Evolutionary conservation across 2,329 filamentous ascomycete genomes (phyloP), one percentile per base, ranked within the genome.

Genomic region (Ascochyta viciae-villosae): DNA sequence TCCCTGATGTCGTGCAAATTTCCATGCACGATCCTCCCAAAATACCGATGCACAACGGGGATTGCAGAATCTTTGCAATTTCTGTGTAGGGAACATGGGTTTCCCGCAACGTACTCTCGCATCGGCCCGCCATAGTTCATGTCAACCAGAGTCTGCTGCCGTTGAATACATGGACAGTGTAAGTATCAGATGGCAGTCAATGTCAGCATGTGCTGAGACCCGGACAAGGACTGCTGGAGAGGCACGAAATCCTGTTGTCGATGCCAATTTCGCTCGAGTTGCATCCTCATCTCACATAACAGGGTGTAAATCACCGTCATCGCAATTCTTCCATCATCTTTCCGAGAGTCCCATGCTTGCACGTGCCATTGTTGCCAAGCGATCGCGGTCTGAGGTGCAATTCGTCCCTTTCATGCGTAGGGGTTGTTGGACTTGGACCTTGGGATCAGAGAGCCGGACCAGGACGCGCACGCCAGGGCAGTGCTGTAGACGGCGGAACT

Each of bases 21-120:
- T 40, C 56, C 44, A 59, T 47, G 46, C 37, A 35, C 37, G 62
- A 57, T 61, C 22, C 27, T 43, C 38, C 29, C 19, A 44, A 46
- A 51, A 43, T 34, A 47, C 41, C 37, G 53, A 56, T 56, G 22
- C 29, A 12, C 37, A 56, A 33, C 37, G 42, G 42, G 47, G 41
- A 34, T 47, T 51, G 53, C 53, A 56, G 47, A 56, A 56, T 56
- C 53, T 56, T 51, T 56, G 47, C 53, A 56, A 29, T 31, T 47
- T 56, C 42, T 51, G 33, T 31, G 37, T 50, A 46, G 34, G 53
- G 53, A 7, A 26, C 45, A 35, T 40, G 41, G 46, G 47, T 38
- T 38, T n/a, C 22, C 19, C 33, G 8, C 33, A 31, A 12, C 46
- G 35, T 42, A 39, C 47, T 48, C 29, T 56, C 56, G 56, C 47